Percentiles rank a stretch among this genome's conserved stretches.
Evolutionary conservation across 2,329 filamentous ascomycete species (phyloP).

Genomic region (Pseudonectria foliicola): DNA sequence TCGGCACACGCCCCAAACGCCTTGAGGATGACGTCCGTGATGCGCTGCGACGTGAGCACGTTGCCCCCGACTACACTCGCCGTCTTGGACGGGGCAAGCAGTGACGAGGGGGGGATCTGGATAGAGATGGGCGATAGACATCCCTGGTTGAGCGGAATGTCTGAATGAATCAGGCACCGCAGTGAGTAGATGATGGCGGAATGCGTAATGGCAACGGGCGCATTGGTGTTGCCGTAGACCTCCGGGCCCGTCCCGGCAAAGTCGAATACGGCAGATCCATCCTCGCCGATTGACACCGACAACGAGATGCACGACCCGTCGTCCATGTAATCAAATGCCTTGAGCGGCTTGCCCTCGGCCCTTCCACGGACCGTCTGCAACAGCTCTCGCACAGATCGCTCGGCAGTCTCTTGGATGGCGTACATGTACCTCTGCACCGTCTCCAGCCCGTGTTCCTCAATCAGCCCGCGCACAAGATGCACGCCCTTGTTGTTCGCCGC

Average conservation of each 20-base stretch:
- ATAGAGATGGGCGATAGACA: slow-evolving; percentile 73
- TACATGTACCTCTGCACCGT: slow-evolving; percentile 58
- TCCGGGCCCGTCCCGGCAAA: slow-evolving; percentile 27
- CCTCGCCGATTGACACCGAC: slow-evolving; percentile 64
- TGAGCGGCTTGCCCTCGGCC: slow-evolving; percentile 14
- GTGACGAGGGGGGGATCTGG: slow-evolving; percentile 62
- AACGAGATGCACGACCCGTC: slow-evolving; percentile 74
- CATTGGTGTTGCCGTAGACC: slow-evolving; percentile 27
- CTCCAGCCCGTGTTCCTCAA: slow-evolving; percentile 64
- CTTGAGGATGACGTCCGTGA: slow-evolving; percentile 76
- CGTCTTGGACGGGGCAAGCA: slow-evolving; percentile 67
- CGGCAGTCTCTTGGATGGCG: slow-evolving; percentile 35
- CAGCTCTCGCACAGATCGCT: slow-evolving; percentile 15
- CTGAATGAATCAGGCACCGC: slow-evolving; percentile 69
- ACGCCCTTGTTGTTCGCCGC: slow-evolving; percentile 85
- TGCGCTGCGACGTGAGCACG: slow-evolving; percentile 70
- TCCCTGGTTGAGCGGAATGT: slow-evolving; percentile 82
- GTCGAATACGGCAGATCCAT: slow-evolving; percentile 66
- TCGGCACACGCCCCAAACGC: slow-evolving; percentile 76
- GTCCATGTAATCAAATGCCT: slow-evolving; percentile 61
- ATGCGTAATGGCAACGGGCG: slow-evolving; percentile 27
- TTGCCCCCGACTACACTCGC: slow-evolving; percentile 81
- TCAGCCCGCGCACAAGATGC: slow-evolving; percentile 61
- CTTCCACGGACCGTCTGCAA: slow-evolving; percentile 12
- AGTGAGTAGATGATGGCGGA: slow-evolving; percentile 78